Evolutionary conservation across 176 grass and related monocot species (phyloP).

Genomic region (Elaeis guineensis): DNA sequence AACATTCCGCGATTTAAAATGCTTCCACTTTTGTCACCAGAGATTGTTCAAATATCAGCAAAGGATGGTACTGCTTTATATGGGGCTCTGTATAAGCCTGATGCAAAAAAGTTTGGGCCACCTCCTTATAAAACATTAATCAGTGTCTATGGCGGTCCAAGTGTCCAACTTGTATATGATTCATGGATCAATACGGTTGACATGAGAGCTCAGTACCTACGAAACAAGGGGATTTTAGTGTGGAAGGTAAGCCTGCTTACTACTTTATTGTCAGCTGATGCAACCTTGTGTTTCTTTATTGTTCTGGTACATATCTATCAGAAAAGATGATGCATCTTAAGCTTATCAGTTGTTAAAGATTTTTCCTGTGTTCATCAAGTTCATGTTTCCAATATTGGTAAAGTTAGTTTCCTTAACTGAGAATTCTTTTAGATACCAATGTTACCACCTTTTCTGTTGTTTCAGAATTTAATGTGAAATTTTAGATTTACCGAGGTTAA

Average conservation of each 20-base stretch:
- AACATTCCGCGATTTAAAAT: slow-evolving; percentile 50
- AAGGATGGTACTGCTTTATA: slow-evolving; percentile 77
- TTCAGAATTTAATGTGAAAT: too few relatives aligned
- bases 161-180: slow-evolving; percentile 85
- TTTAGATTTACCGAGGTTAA: too few relatives aligned
- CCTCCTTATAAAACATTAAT: slow-evolving; percentile 86
- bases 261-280: background rate
- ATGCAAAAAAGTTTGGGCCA: slow-evolving; percentile 80
- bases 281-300: too few relatives aligned
- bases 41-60: slow-evolving; percentile 69
- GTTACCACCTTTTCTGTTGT: too few relatives aligned
- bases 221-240: slow-evolving; percentile 90
- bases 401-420: too few relatives aligned
- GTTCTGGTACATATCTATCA: background rate
- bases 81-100: slow-evolving; percentile 80
- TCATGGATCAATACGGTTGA: slow-evolving; percentile 96
- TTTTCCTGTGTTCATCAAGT: too few relatives aligned
- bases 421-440: too few relatives aligned
- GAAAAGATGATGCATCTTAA: too few relatives aligned
- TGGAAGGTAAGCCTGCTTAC: slow-evolving; percentile 73
- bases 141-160: slow-evolving; percentile 83
- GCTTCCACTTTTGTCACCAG: slow-evolving; percentile 65
- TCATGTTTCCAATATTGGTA: too few relatives aligned
- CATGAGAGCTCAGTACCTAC: slow-evolving; percentile 94
- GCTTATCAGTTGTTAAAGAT: too few relatives aligned